Base-by-base conservation (phyloP, 2,329 filamentous ascomycete species). In the Aspergillus sergii region DNA sequence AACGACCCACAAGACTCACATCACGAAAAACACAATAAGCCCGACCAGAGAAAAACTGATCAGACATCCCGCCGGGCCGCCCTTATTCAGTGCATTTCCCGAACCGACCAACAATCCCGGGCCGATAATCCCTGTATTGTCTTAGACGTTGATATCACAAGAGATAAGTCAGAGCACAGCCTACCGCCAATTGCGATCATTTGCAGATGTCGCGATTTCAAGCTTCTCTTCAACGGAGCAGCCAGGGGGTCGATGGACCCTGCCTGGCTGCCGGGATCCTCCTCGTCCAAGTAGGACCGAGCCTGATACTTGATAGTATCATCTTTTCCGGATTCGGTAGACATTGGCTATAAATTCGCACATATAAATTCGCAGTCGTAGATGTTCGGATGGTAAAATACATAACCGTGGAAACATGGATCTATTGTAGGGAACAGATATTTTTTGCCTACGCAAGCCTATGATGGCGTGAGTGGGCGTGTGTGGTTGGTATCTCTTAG, bases 41-140 rank as follows among this genome's bases (percentile, higher is more conserved):
- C 89, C 90, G 67, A 92, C 89, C 32, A 92, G 79, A 11, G 84
- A 86, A 67, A 93, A 94, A 1, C 90, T 90, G 71, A 93, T 92
- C 41, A 93, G 75, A 56, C 92, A 78, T 0, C 89, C 88, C 0
- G 89, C 91, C 19, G 91, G 91, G 0, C 91, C 91, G 60, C 90
- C 90, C 48, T 83, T 85, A 14, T 85, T 82, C 28, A 94, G 79
- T 0, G 91, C 91, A 54, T 88, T 87, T 41, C 91, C 91, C 2
- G 89, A 85, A 19, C 90, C 91, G 59, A 93, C 88, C 3, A 93
- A 83, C 46, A 93, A 80, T 26, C 91, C 91, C 4, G 91, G 89
- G 0, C 91, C 91, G 64, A 86, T 86, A 63, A 85, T 86, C 12
- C 84, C 83, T 71, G 78, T 74, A n/a, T 78, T 75, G 73, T 75